Evolutionary conservation across 1,139 yeast genomes (phyloP).

Genomic region (Meyerozyma sp.): DNA sequence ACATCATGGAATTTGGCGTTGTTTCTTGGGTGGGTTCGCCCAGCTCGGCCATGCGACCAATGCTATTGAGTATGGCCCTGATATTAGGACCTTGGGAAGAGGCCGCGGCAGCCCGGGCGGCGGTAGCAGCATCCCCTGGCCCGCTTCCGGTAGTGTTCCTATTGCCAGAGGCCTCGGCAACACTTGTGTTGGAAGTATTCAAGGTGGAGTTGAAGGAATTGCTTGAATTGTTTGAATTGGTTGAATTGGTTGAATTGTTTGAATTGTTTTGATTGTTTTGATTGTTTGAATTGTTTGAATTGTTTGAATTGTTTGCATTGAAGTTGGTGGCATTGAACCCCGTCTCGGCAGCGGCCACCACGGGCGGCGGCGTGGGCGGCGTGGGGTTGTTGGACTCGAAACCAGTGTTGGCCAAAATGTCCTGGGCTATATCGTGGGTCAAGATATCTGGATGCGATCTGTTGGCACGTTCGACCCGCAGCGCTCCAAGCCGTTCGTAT

Average conservation of each 20-base stretch:
- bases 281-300: not conserved
- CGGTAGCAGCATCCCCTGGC: not conserved
- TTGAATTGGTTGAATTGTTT: no score
- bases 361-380: not conserved
- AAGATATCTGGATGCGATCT: conserved; percentile 31
- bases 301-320: not conserved
- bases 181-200: no score
- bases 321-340: not conserved
- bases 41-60: not conserved
- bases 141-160: not conserved
- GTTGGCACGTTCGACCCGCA: conserved; percentile 29
- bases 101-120: not conserved
- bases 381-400: conserved; percentile 17
- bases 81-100: not conserved
- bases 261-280: no score
- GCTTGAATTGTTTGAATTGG: no score
- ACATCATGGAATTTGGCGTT: not conserved
- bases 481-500: conserved; percentile 21
- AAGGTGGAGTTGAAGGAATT: no score
- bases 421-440: conserved; percentile 37
- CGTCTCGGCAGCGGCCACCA: not conserved
- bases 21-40: not conserved
- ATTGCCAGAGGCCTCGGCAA: not conserved
- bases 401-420: conserved; percentile 25
- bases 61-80: not conserved